Percentiles rank a stretch among this genome's conserved stretches.
These are phyloP conservation scores for Cymodocea nodosa DNA, from an alignment of 116 monocot genomes.

Conservation along the genomic window DNA sequence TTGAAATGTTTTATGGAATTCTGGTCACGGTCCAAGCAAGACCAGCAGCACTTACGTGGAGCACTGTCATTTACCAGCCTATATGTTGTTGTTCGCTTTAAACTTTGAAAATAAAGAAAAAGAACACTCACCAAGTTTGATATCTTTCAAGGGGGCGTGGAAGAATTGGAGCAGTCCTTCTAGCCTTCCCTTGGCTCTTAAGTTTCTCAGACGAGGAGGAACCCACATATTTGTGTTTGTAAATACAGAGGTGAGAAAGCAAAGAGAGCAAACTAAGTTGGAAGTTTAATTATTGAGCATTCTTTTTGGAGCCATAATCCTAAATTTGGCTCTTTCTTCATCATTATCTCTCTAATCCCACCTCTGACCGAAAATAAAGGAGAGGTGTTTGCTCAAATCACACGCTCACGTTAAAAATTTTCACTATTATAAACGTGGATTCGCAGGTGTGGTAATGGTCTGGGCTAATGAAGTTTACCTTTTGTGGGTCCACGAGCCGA, in stretches of 20 bases:
- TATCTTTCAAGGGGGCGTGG: too few species aligned
- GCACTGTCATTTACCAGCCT: too few species aligned
- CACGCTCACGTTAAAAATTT: too few species aligned
- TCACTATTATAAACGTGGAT: too few species aligned
- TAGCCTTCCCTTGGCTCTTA: too few species aligned
- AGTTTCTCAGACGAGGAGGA: background rate
- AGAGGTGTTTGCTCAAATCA: too few species aligned
- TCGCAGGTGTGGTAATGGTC: too few species aligned
- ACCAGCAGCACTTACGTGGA: too few species aligned
- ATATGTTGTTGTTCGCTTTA: background rate
- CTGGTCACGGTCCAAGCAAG: background rate
- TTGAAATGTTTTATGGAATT: background rate
- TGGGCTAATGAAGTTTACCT: too few species aligned
- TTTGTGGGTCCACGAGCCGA: too few species aligned
- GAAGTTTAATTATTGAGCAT: too few species aligned
- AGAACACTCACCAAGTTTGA: background rate
- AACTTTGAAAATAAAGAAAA: constrained; percentile 1
- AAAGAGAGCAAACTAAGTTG: background rate
- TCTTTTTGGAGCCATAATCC: constrained; percentile 1
- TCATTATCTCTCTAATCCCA: background rate
- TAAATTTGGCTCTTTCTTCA: background rate
- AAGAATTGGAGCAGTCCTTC: background rate
- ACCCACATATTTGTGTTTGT: constrained; percentile 3
- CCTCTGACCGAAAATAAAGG: too few species aligned
- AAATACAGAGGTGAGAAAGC: background rate